These are phyloP conservation scores for Solanum sejunctum DNA, from an alignment of 257 asterid genomes.

Conservation along the genomic window DNA sequence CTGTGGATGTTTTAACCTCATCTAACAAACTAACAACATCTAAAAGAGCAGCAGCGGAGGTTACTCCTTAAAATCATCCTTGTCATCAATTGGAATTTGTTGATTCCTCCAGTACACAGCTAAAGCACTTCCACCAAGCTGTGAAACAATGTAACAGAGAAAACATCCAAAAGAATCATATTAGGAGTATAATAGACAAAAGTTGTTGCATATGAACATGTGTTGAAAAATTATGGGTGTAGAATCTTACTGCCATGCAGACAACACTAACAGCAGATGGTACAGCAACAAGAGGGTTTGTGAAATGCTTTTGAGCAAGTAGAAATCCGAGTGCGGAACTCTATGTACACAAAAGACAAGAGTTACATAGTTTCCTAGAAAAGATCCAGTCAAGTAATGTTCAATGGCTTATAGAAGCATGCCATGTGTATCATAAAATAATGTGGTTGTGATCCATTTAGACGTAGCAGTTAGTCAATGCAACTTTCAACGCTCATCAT, in stretches of 20 bases:
- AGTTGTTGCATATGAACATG: background rate
- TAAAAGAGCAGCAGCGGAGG: background rate
- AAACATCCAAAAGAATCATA: background rate
- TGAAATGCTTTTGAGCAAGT: slow-evolving; percentile 90
- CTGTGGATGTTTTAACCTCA: background rate
- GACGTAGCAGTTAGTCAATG: too few species aligned
- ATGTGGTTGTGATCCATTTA: too few species aligned
- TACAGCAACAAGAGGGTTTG: slow-evolving; percentile 90
- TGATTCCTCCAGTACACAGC: slow-evolving; percentile 94
- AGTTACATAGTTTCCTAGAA: background rate
- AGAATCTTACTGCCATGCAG: slow-evolving; percentile 84
- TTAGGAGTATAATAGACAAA: background rate
- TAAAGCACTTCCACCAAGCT: slow-evolving; percentile 96
- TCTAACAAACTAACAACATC: background rate
- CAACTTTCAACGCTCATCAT: too few species aligned
- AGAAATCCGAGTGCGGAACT: slow-evolving; percentile 96
- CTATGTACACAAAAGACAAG: slow-evolving; percentile 16
- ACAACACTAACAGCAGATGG: slow-evolving; percentile 99
- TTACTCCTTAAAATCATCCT: slow-evolving; percentile 95
- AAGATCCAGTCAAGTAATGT: too few species aligned
- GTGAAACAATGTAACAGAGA: background rate
- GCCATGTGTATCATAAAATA: too few species aligned
- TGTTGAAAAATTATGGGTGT: background rate
- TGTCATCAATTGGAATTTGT: slow-evolving; percentile 75
- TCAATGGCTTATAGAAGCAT: too few species aligned